Base-by-base conservation (phyloP, 2,329 filamentous ascomycete species). In the Phialophora macrospora region DNA sequence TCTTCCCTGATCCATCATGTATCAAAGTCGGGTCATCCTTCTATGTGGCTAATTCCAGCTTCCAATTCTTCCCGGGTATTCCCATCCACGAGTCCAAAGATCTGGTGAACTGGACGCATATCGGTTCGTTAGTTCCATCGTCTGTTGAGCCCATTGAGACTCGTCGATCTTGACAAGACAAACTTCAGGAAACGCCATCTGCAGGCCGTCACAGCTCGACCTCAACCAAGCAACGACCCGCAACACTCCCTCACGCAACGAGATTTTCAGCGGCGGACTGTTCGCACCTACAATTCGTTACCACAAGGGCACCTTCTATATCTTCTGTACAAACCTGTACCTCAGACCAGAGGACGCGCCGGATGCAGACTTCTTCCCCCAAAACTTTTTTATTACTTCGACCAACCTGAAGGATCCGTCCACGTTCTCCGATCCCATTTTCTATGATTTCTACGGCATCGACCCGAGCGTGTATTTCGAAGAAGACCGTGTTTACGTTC, bases 1-100 rank as follows among this genome's bases (percentile, higher is more conserved):
- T 87, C 77, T 87, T 88, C 62, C 85, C 86, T 5, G 87, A 89
- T 68, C 86, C 87, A 0, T 87, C 85, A 0, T 80, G 85, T 44
- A 68, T 84, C 9, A 77, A 83, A 2, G 81, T 84, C 20, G 77
- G 76, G 6, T 69, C 78, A 48, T 81, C 84, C 70, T 88, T 84
- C 73, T 88, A 85, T 73, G 80, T 88, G 38, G 83, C 83, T 41
- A 88, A 85, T 3, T 88, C 86, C 0, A 85, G 84, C 0, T 88
- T 89, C 64, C 86, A 88, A 73, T 86, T 82, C 73, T 88, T 86
- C 66, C 86, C 86, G 0, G 85, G 85, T 3, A 82, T 83, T 20
- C 83, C 85, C 17, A 85, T 89, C 64, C 87, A 88, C 70, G 80
- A 85, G 28, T 86, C 83, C 22, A 82, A 76, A 7, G 80, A 82